phyloP scores from a whole-genome alignment of 2,329 filamentous ascomycete species.

The Dryadomyces quercus-mongolicae region DNA sequence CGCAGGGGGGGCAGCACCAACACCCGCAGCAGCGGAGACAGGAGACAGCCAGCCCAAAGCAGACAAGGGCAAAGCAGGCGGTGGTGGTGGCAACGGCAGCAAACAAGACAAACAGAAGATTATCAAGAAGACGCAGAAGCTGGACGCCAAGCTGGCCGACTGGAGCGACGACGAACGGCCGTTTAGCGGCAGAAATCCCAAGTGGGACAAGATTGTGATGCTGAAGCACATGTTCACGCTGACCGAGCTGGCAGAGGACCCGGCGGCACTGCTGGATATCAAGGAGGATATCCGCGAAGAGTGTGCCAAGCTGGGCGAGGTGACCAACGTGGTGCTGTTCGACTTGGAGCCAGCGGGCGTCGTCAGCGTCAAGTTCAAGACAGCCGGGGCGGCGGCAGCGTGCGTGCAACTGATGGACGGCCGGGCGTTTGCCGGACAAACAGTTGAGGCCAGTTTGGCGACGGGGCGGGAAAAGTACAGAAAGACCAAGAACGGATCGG shows the following conservation, averaged over 20 bases:
- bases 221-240: conserved; percentile 90
- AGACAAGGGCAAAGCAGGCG: neutral
- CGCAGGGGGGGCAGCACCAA: too few relatives aligned
- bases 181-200: conserved; percentile 23
- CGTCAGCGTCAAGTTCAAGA: conserved; percentile 70
- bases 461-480: conserved; percentile 55
- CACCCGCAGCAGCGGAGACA: neutral
- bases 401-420: conserved; percentile 71
- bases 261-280: conserved; percentile 73
- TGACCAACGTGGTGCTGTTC: conserved; percentile 85
- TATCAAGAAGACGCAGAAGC: conserved; percentile 79
- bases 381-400: conserved; percentile 54
- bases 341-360: conserved; percentile 78
- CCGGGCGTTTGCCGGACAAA: conserved; percentile 61
- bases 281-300: conserved; percentile 90
- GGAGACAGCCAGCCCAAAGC: conserved; percentile 6
- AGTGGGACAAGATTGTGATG: conserved; percentile 72
- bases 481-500: conserved; percentile 12
- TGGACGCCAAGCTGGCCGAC: conserved; percentile 84
- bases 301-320: conserved; percentile 71
- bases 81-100: conserved; percentile 12
- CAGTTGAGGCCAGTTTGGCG: conserved; percentile 59
- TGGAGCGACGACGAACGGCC: conserved; percentile 83
- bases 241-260: conserved; percentile 72
- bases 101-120: conserved; percentile 75